Base-by-base conservation (phyloP, 345 rosid species). In the Populus deltoides region DNA sequence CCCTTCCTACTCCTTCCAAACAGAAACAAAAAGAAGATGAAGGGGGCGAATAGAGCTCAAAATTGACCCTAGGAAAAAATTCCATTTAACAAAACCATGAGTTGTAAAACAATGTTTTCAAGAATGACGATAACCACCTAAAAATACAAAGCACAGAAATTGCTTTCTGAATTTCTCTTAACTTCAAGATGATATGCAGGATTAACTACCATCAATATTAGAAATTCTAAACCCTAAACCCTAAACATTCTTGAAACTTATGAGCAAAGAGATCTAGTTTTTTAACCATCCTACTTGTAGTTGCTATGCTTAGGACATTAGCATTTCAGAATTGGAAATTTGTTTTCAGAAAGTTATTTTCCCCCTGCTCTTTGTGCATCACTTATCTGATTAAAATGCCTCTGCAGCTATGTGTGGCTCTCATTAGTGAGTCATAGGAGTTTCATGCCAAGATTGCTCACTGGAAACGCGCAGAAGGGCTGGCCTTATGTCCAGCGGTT, bases 391-490 rank as follows among this genome's bases (percentile, higher is more conserved):
- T 72, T 43, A 33, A 74, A 81, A 62, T 75, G 47, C 53, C 74
- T 82, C 61, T 86, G 17, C 91, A 96, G 99, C 89, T 94, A 90
- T 90, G 99, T 94, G 47, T 96, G 99, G 98, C 93, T 96, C 49
- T 97, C 94, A 85, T 86, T 96, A 85, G 94, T 94, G 61, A 92
- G 98, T 80, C 98, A 96, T 81, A 89, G 98, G 87, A 92, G 94
- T 86, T 96, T 96, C 87, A 88, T 96, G 99, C 99, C 99, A 22
- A 96, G 94, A 84, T 80, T 96, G 79, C 97, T 96, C 47, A 89
- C 87, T 6, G 92, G 90, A 77, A 90, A 91, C 86, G 89, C 85
- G 63, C 99, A 90, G 83, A 96, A 92, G 86, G 97, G 99, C 57
- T 96, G 99, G 99, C 93, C 97, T 55, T 90, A 84, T 84, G 87